Base-by-base conservation (phyloP, 2,329 filamentous ascomycete species). In the Tolypocladium tropicale region DNA sequence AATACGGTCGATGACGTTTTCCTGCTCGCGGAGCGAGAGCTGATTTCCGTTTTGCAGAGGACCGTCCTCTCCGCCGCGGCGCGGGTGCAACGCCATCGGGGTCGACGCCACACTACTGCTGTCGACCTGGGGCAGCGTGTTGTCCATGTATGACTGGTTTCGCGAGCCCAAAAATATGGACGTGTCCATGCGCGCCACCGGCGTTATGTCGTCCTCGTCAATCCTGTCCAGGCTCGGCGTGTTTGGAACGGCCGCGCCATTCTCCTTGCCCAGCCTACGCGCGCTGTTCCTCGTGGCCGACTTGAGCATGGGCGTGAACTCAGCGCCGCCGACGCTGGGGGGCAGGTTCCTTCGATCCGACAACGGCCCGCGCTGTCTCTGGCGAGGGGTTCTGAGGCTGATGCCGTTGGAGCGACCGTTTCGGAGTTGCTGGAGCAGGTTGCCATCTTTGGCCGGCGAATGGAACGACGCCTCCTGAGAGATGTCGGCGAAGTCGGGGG, bases 241-340 rank as follows among this genome's bases (percentile, higher is more conserved):
- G 58, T 82, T 80, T 23, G 80, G 74, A 16, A 76, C 77, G 30
- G 78, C 77, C 49, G 78, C 77, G 56, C 72, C 77, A 70, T 84
- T 87, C 72, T 81, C 83, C 69, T 81, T 88, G 68, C 80, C 83
- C 71, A 68, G 80, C 59, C 73, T 81, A 71, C 77, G 86, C 75
- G 76, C 88, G 80, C 76, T 90, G 76, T 78, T 92, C 78, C 75
- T 79, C 67, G 82, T 86, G n/a, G 81, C 84, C 28, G 76, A 90
- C 72, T 95, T 96, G 68, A 99, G 83, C 63, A 99, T 76, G 0
- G 95, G 94, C 0, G 94, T 99, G 70, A 99, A 99, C 66, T 99
- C 95, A 63, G 85, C 86, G 55, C 82, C 83, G 49, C 78, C 81
- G 46, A 85, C 73, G 60, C 81, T 80, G 39, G 78, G 76, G 25